Conservation (phyloP, 441 rosid genomes). For the Euphorbia schlechtendalii region DNA sequence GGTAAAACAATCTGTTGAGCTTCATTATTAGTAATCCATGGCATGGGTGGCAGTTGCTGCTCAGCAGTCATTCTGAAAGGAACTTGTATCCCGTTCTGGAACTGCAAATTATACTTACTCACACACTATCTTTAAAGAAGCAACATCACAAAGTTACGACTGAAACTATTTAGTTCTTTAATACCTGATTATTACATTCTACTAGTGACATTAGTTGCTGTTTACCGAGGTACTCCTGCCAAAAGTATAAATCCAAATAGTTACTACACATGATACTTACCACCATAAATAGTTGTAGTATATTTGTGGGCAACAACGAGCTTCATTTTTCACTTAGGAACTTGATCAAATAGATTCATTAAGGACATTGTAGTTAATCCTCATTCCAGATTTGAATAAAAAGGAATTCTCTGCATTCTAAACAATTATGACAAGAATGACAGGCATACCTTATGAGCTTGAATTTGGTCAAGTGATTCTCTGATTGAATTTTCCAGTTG, state of each 20-base stretch:
- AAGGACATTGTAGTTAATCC: too few species aligned
- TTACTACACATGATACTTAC: too few species aligned
- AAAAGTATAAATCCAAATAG: conserved; percentile 10
- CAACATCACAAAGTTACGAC: conserved; percentile 8
- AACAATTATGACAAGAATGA: conserved; percentile 10
- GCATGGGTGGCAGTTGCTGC: conserved; percentile 51
- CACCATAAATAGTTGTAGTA: too few species aligned
- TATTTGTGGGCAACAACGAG: too few species aligned
- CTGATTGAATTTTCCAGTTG: conserved; percentile 60
- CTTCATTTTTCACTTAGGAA: too few species aligned
- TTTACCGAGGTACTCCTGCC: conserved; percentile 60
- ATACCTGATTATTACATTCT: conserved; percentile 57
- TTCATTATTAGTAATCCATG: conserved; percentile 51
- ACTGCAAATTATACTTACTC: conserved; percentile 27
- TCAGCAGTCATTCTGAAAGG: conserved; percentile 49
- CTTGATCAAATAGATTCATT: too few species aligned
- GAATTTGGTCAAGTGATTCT: conserved; percentile 48
- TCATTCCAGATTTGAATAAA: not conserved
- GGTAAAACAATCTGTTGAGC: conserved; percentile 32
- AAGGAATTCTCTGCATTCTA: not conserved
- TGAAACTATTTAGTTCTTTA: conserved; percentile 20
- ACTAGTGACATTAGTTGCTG: conserved; percentile 46
- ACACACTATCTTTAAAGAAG: conserved; percentile 13
- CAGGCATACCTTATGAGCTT: conserved; percentile 46
- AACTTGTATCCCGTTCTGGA: conserved; percentile 45